These are phyloP conservation scores for Evernia prunastri DNA, from an alignment of 495 filamentous ascomycete species.

Conservation along the genomic window DNA sequence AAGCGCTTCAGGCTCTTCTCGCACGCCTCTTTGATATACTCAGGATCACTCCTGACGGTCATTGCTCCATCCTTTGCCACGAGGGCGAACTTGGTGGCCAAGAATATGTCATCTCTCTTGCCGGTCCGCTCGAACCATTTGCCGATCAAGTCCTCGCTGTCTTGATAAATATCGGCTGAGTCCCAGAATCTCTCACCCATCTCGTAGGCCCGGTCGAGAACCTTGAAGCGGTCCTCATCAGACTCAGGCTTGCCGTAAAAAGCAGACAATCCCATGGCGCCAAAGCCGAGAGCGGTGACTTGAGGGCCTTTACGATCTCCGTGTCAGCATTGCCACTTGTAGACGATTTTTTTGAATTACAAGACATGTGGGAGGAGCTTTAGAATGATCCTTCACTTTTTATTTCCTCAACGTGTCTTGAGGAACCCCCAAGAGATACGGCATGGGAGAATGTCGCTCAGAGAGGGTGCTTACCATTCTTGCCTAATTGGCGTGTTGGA, in stretches of 20 bases:
- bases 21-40: constrained; percentile 42
- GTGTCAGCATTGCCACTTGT: background rate
- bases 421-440: background rate
- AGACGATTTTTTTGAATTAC: background rate
- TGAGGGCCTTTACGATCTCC: constrained; percentile 42
- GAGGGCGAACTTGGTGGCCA: constrained; percentile 49
- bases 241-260: constrained; percentile 39
- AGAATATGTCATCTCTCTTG: constrained; percentile 49
- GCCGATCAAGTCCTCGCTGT: constrained; percentile 34
- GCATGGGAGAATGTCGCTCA: too few species aligned
- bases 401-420: background rate
- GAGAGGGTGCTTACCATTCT: background rate
- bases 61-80: constrained; percentile 25
- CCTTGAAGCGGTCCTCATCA: constrained; percentile 35
- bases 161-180: constrained; percentile 45
- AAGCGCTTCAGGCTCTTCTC: constrained; percentile 36
- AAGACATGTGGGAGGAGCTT: background rate
- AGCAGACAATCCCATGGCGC: constrained; percentile 48
- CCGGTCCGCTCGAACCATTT: constrained; percentile 46
- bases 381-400: background rate
- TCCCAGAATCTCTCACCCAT: constrained; percentile 57
- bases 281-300: constrained; percentile 49
- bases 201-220: constrained; percentile 45
- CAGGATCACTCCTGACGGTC: constrained; percentile 35
- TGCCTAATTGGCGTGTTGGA: constrained; percentile 44